Percentiles rank a stretch among this genome's conserved stretches.
Conservation (phyloP, 805 yeast species). For the Hyphopichia homilentoma region DNA sequence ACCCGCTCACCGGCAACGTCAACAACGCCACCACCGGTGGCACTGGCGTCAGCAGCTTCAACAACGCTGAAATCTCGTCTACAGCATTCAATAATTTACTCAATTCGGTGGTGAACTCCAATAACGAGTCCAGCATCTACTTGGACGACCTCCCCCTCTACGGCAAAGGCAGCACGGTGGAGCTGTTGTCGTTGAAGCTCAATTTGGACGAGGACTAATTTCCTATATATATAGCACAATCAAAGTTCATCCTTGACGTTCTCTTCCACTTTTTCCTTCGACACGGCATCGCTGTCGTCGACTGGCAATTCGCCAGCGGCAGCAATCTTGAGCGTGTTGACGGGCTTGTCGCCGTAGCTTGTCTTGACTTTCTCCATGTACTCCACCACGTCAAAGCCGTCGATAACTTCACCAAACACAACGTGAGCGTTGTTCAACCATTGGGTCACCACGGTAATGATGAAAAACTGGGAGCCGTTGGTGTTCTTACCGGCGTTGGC, state of each 20-base stretch:
- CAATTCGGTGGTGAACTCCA: constrained; percentile 17
- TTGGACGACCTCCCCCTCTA: constrained; percentile 37
- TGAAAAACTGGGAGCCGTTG: constrained; percentile 93
- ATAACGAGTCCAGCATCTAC: constrained; percentile 19
- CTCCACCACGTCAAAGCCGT: constrained; percentile 79
- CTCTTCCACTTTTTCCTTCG: constrained; percentile 17
- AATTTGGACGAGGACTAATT: constrained; percentile 16
- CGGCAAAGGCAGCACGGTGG: constrained; percentile 38
- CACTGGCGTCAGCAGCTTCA: constrained; percentile 4
- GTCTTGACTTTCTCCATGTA: constrained; percentile 75
- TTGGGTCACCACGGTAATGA: constrained; percentile 83
- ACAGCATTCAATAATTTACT: constrained; percentile 30
- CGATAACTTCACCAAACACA: constrained; percentile 91
- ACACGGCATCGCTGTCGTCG: constrained; percentile 21
- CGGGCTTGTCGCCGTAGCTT: constrained; percentile 62
- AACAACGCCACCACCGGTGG: constrained; percentile 6
- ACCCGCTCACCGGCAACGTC: constrained; percentile 3
- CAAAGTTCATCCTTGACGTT: constrained; percentile 23
- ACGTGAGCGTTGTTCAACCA: constrained; percentile 97
- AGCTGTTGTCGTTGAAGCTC: constrained; percentile 28
- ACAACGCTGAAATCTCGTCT: constrained; percentile 22
- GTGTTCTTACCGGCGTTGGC: constrained; percentile 75
- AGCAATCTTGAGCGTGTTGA: constrained; percentile 56
- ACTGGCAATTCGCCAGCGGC: constrained; percentile 65
- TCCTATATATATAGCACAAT: neutral